A percentile compares a stretch with the other conserved stretches of the same genome.
These are phyloP conservation scores for Cryptosporidium meleagridis DNA, from an alignment of 169 alveolate genomes.

Conservation along the genomic window DNA sequence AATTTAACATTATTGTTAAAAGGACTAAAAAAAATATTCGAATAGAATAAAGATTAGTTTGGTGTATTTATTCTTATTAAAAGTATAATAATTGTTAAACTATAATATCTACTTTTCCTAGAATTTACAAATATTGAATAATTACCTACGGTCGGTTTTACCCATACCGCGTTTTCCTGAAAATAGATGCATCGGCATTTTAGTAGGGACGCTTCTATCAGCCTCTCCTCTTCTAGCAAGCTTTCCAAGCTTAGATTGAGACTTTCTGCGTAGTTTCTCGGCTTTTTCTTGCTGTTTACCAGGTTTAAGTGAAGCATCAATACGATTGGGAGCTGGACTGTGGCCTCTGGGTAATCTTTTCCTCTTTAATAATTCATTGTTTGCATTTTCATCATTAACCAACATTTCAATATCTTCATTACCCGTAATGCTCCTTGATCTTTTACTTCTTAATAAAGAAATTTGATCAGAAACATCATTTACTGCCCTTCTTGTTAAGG, in stretches of 20 bases:
- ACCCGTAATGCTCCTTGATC: conserved; percentile 11
- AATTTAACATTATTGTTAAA: neutral
- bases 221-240: conserved; percentile 88
- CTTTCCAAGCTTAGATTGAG: conserved; percentile 78
- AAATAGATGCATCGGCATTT: conserved; percentile 94
- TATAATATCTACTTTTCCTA: neutral
- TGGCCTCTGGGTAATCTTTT: conserved; percentile 76
- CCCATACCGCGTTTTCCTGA: conserved; percentile 97
- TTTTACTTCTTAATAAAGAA: conserved; percentile 13
- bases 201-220: conserved; percentile 89
- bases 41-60: neutral
- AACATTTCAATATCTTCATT: conserved; percentile 29
- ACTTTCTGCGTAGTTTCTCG: conserved; percentile 74
- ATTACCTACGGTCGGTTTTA: conserved; percentile 91
- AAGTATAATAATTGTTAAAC: neutral
- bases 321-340: conserved; percentile 65
- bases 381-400: neutral
- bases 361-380: conserved; percentile 39
- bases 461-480: neutral
- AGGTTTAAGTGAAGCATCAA: conserved; percentile 67
- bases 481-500: conserved; percentile 45
- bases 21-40: neutral
- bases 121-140: neutral
- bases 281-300: conserved; percentile 78
- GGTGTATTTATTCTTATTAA: neutral